These are phyloP conservation scores for Madurella mycetomatis DNA, from an alignment of 2,329 filamentous ascomycete genomes.

Conservation along the genomic window DNA sequence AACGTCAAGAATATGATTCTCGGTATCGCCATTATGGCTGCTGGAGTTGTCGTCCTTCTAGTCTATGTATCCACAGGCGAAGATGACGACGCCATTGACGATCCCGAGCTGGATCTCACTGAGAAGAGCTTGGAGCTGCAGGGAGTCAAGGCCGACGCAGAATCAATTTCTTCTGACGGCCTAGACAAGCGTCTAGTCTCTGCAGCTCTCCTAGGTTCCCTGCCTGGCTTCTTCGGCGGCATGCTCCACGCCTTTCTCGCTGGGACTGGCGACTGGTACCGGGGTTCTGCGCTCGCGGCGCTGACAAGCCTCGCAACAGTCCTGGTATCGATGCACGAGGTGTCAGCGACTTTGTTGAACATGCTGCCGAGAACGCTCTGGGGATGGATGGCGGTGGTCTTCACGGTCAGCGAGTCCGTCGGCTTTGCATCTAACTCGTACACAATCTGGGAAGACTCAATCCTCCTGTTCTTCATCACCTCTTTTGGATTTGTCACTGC, in stretches of 20 bases:
- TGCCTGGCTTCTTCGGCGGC: constrained; percentile 33
- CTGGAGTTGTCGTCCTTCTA: constrained; percentile 63
- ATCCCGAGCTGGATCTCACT: constrained; percentile 55
- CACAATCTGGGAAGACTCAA: constrained; percentile 97
- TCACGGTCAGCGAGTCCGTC: constrained; percentile 81
- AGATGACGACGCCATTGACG: constrained; percentile 51
- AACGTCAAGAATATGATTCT: constrained; percentile 80
- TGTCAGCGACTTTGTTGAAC: constrained; percentile 43
- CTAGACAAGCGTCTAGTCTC: constrained; percentile 38
- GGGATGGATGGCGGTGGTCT: constrained; percentile 79
- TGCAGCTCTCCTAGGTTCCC: constrained; percentile 33
- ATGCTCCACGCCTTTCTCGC: constrained; percentile 31
- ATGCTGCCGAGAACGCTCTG: constrained; percentile 71
- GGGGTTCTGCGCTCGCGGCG: constrained; percentile 39
- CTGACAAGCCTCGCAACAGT: constrained; percentile 43
- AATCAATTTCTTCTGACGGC: constrained; percentile 32
- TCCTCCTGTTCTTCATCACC: constrained; percentile 83
- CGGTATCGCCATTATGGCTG: constrained; percentile 67
- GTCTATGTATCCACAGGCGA: constrained; percentile 65
- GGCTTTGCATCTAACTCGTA: constrained; percentile 98
- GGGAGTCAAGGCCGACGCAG: constrained; percentile 29
- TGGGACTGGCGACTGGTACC: constrained; percentile 38
- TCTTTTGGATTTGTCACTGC: constrained; percentile 79
- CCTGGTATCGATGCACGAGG: constrained; percentile 39
- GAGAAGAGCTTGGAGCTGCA: constrained; percentile 55